Evolutionary conservation across 2,329 filamentous ascomycete genomes (phyloP), one percentile per base, ranked within the genome.

Genomic region (Conoideocrella luteorostrata): DNA sequence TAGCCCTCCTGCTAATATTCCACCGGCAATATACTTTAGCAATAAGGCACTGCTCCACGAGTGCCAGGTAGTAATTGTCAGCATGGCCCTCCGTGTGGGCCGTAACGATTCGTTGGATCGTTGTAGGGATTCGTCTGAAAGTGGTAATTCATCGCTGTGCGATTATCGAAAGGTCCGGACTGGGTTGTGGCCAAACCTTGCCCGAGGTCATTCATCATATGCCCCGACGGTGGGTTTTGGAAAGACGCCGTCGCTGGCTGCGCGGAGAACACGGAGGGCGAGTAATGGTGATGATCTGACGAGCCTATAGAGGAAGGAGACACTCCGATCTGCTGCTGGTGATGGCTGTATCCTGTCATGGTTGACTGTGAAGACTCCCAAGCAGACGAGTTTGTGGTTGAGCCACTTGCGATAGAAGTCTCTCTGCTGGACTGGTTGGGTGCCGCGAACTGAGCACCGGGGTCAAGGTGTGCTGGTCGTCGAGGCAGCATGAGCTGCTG

Each of bases 401-500:
- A 58, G n/a, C 52, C 55, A 44, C 58, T 63, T 18, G 57, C 48
- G 11, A 59, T 60, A 7, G 63, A 62, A 29, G 56, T 48, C 43
- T 66, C 62, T 24, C 62, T 57, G 26, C 54, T 62, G 21, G 56
- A 56, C 34, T 63, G 60, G 13, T 53, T 58, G 21, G 60, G 51
- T 29, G 62, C 44, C 17, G 52, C 44, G 28, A 62, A 59, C 11
- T 58, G 47, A 9, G 56, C 47, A 13, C 47, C 51, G 9, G 54
- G 47, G 20, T 62, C 61, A 20, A 59, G 50, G 41, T 52, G 51
- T 5, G 55, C 47, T 15, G 62, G 60, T 42, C 58, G 58, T 40
- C 67, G 57, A 9, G 68, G 63, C 15, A 56, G 50, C 46, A 71
- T 55, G 6, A 65, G 48, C 37, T 65, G 60, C 39, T 70, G 65